A percentile compares a stretch with the other conserved stretches of the same genome.
Evolutionary conservation across 495 filamentous ascomycete genomes (phyloP).

Genomic region (Talaromyces proteolyticus): DNA sequence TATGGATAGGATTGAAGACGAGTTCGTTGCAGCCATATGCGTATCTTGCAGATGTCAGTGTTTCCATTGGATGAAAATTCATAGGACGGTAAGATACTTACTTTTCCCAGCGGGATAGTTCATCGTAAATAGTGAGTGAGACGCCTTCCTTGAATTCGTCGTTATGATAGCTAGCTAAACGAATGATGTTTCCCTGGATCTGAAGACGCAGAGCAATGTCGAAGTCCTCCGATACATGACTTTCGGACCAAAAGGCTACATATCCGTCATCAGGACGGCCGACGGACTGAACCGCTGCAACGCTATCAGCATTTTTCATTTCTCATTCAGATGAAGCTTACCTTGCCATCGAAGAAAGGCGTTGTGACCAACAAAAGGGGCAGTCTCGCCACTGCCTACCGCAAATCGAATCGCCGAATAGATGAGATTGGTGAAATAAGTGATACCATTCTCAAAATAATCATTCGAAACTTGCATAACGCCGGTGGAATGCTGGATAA

Average conservation of each 20-base stretch:
- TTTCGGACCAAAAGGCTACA: constrained; percentile 34
- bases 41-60: constrained; percentile 3
- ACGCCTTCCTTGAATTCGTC: constrained; percentile 39
- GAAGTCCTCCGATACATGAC: constrained; percentile 35
- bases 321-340: constrained; percentile 61
- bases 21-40: constrained; percentile 36
- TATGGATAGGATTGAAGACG: constrained; percentile 55
- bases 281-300: constrained; percentile 17
- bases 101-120: constrained; percentile 39
- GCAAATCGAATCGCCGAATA: constrained; percentile 35
- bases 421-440: constrained; percentile 36
- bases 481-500: constrained; percentile 39
- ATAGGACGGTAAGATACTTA: constrained; percentile 13
- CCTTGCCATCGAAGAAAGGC: constrained; percentile 75
- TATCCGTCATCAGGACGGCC: constrained; percentile 18
- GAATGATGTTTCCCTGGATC: constrained; percentile 29
- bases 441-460: constrained; percentile 38
- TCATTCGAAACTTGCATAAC: constrained; percentile 38
- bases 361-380: constrained; percentile 66
- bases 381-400: constrained; percentile 29
- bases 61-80: constrained; percentile 11
- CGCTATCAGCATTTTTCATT: constrained; percentile 44
- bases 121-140: constrained; percentile 38
- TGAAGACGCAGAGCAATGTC: constrained; percentile 35
- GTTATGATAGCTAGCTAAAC: constrained; percentile 31